Conservation (phyloP, 2,329 filamentous ascomycete genomes). For the Aspergillus phoenicis region DNA sequence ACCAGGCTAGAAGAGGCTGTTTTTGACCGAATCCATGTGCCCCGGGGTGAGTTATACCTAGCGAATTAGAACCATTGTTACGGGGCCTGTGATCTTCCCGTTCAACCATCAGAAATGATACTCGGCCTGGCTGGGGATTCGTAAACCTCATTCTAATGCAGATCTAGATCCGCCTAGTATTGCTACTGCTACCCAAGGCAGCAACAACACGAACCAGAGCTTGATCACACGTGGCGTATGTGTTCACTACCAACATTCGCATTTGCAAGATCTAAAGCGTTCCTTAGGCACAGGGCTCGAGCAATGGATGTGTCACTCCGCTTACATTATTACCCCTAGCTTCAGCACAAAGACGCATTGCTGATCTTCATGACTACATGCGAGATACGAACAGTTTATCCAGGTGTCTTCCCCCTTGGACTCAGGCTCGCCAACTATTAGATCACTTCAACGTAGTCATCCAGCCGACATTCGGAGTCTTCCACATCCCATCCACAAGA, state of each 20-base stretch:
- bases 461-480: slow-evolving; percentile 5
- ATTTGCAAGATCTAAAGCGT: neutral
- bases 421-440: slow-evolving; percentile 6
- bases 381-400: neutral
- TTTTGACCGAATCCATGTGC: neutral
- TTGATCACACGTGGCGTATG: neutral
- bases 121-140: neutral
- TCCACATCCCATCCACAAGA: slow-evolving; percentile 6
- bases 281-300: neutral
- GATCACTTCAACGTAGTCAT: slow-evolving; percentile 7
- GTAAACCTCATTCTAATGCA: neutral
- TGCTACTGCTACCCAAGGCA: neutral
- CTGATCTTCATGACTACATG: neutral
- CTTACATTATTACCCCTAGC: neutral
- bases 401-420: slow-evolving; percentile 2
- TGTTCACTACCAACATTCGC: neutral
- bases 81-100: neutral
- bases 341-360: neutral
- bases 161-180: neutral
- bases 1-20: slow-evolving; percentile 4
- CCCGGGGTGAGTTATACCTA: neutral
- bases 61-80: neutral
- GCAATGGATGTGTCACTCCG: neutral
- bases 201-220: neutral
- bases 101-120: no score